Percentiles rank a stretch among this genome's conserved stretches.
These are phyloP conservation scores for Septoria linicola DNA, from an alignment of 2,329 filamentous ascomycete genomes.

Conservation along the genomic window DNA sequence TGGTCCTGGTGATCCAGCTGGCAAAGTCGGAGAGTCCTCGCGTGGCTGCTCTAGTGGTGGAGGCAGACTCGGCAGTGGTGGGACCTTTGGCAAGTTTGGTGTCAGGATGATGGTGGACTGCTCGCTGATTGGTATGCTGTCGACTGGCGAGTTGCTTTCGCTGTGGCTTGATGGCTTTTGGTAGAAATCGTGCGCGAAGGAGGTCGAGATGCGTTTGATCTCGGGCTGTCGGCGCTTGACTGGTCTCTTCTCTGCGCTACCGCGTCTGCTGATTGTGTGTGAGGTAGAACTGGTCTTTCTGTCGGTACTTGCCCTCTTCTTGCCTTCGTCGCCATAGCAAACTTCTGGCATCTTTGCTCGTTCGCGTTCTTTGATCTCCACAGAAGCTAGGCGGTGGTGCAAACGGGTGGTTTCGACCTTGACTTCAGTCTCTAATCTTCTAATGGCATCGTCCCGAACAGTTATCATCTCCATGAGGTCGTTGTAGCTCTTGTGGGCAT, in stretches of 20 bases:
- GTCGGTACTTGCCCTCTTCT: not conserved
- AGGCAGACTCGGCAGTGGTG: not conserved
- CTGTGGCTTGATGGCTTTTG: constrained; percentile 1
- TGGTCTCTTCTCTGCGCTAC: not conserved
- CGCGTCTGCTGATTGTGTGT: not conserved
- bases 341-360: constrained; percentile 4
- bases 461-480: constrained; percentile 20
- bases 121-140: constrained; percentile 14
- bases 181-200: constrained; percentile 29
- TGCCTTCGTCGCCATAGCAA: constrained; percentile 14
- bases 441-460: constrained; percentile 21
- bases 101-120: constrained; percentile 19
- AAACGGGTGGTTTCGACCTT: constrained; percentile 20
- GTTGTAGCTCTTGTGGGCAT: constrained; percentile 4
- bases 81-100: constrained; percentile 11
- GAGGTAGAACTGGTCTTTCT: not conserved
- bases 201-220: constrained; percentile 24
- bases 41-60: not conserved
- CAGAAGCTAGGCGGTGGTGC: constrained; percentile 24
- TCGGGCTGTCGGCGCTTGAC: constrained; percentile 5
- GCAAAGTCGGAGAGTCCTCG: constrained; percentile 5
- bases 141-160: constrained; percentile 4
- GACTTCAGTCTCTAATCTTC: constrained; percentile 22
- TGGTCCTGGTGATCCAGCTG: not conserved
- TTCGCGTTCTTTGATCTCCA: constrained; percentile 11